Percentiles rank a stretch among this genome's conserved stretches.
phyloP scores from a whole-genome alignment of 129 eudicot species.

The Dittrichia graveolens region DNA sequence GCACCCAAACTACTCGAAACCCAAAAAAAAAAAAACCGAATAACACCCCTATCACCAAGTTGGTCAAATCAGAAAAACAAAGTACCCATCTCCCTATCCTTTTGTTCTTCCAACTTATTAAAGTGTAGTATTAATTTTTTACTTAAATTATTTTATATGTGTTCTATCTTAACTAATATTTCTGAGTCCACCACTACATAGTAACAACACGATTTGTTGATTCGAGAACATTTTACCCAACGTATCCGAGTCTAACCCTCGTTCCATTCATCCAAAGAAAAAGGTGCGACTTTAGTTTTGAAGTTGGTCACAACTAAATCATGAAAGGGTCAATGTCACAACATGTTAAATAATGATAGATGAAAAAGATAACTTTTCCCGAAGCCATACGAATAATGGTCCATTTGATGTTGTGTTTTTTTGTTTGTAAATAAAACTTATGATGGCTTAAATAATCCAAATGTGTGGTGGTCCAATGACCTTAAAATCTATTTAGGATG shows the following conservation, averaged over 20 bases:
- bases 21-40: too few relatives aligned
- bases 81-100: too few relatives aligned
- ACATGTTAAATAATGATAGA: constrained; percentile 10
- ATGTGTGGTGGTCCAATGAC: constrained; percentile 49
- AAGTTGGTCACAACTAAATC: not conserved
- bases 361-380: constrained; percentile 18
- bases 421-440: constrained; percentile 25
- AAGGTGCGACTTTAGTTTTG: not conserved
- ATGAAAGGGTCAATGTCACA: not conserved
- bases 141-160: too few relatives aligned
- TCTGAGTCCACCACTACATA: too few relatives aligned
- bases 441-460: constrained; percentile 37
- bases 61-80: too few relatives aligned
- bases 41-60: too few relatives aligned
- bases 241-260: not conserved
- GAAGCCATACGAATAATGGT: constrained; percentile 29
- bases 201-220: too few relatives aligned
- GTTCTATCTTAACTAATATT: too few relatives aligned
- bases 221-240: not conserved
- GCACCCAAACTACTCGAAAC: too few relatives aligned
- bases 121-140: too few relatives aligned
- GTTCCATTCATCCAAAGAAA: not conserved
- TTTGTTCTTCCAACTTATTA: too few relatives aligned
- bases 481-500: constrained; percentile 38
- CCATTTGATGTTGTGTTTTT: constrained; percentile 23